Evolutionary conservation across 345 rosid species (phyloP).

Genomic region (Acer saccharum): DNA sequence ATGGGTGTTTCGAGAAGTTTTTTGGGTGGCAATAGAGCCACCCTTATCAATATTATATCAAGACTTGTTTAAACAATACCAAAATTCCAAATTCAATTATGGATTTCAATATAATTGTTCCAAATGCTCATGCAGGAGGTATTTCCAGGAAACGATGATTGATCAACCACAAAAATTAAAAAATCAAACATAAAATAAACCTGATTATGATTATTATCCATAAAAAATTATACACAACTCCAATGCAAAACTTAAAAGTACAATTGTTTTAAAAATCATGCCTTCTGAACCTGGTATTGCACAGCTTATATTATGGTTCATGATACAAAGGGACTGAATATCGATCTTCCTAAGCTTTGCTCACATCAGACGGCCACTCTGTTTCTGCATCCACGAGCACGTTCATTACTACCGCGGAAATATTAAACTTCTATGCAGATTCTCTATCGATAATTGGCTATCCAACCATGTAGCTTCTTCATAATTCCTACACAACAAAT

Average conservation of each 20-base stretch:
- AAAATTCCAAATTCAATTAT: too few relatives aligned
- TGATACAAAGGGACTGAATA: neutral
- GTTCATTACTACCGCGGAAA: neutral
- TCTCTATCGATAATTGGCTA: neutral
- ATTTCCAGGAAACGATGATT: too few relatives aligned
- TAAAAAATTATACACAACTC: neutral
- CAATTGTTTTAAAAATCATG: neutral
- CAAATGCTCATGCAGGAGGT: too few relatives aligned
- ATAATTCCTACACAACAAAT: neutral
- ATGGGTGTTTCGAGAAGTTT: too few relatives aligned
- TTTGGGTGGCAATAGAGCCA: too few relatives aligned
- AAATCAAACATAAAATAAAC: too few relatives aligned
- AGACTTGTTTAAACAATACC: too few relatives aligned
- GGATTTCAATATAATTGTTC: too few relatives aligned
- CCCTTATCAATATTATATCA: too few relatives aligned
- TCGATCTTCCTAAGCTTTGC: neutral
- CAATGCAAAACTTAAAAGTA: neutral
- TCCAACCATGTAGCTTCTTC: neutral
- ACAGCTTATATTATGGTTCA: neutral
- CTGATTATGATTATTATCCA: neutral
- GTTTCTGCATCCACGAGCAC: neutral
- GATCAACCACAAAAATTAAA: too few relatives aligned
- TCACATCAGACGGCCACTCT: neutral
- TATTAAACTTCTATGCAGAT: neutral
- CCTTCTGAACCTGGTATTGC: neutral